Conservation (phyloP, 1,284 basidiomycete species). For the Boletus sp. region DNA sequence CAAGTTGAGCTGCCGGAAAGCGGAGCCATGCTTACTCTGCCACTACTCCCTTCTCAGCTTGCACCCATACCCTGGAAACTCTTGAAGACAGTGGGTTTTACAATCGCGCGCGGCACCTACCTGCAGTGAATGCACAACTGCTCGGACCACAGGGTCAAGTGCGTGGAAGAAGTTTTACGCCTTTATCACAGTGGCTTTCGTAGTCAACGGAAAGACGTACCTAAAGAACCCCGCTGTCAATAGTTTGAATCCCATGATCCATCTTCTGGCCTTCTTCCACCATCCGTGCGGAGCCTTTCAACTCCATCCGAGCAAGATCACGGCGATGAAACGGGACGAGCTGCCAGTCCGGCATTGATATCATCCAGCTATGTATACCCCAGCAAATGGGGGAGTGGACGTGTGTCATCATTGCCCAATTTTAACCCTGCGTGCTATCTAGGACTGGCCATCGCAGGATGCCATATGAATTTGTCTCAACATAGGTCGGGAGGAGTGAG, state of each 20-base stretch:
- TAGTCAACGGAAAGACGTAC: not conserved
- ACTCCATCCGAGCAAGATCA: not conserved
- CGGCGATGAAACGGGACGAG: not conserved
- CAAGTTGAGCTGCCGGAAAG: too few relatives aligned
- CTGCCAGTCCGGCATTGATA: not conserved
- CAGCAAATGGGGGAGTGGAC: not conserved
- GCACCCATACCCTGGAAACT: not conserved
- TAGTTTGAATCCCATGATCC: not conserved
- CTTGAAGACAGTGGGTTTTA: not conserved
- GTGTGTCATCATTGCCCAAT: not conserved
- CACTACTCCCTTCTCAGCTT: too few relatives aligned
- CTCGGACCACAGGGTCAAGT: not conserved
- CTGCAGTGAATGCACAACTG: not conserved
- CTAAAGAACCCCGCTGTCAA: not conserved
- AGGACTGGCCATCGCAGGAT: not conserved
- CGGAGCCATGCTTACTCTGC: too few relatives aligned
- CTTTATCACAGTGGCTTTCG: not conserved
- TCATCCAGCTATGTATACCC: not conserved
- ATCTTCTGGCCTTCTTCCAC: not conserved
- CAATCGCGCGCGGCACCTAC: not conserved
- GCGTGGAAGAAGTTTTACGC: not conserved
- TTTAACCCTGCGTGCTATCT: not conserved
- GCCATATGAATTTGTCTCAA: not conserved
- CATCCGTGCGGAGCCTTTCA: not conserved
- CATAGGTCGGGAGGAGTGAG: not conserved